These are phyloP conservation scores for Panellus pusillus DNA, from an alignment of 768 basidiomycete genomes.

Conservation along the genomic window DNA sequence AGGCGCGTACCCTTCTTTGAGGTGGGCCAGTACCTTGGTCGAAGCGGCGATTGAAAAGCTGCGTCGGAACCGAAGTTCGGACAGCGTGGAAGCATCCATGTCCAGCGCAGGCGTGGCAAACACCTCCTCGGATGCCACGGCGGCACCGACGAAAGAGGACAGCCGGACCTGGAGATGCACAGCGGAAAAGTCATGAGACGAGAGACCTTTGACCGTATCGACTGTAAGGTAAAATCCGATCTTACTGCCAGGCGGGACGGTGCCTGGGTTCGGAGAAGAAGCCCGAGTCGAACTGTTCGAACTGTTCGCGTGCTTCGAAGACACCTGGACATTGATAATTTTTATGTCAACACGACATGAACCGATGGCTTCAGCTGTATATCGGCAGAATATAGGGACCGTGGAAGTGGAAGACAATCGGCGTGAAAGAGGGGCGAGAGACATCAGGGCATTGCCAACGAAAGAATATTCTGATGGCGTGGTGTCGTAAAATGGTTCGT, in stretches of 20 bases:
- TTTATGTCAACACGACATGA: conserved; percentile 88
- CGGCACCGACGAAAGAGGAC: conserved; percentile 80
- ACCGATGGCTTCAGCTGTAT: conserved; percentile 94
- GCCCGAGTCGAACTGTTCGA: conserved; percentile 71
- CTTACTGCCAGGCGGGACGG: conserved; percentile 74
- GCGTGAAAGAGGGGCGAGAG: conserved; percentile 78
- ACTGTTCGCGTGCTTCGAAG: conserved; percentile 57
- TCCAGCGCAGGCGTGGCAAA: conserved; percentile 77
- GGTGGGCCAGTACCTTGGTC: conserved; percentile 67
- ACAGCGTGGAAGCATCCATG: conserved; percentile 66
- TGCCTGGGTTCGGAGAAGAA: conserved; percentile 69
- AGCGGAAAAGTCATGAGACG: conserved; percentile 84
- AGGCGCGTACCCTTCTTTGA: conserved; percentile 77
- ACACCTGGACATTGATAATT: conserved; percentile 67
- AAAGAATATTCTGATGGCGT: conserved; percentile 90
- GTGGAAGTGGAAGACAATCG: conserved; percentile 71
- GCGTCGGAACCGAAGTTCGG: conserved; percentile 81
- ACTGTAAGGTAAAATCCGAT: conserved; percentile 83
- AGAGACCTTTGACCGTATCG: conserved; percentile 86
- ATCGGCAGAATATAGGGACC: conserved; percentile 89
- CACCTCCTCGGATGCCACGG: conserved; percentile 72
- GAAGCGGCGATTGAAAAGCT: conserved; percentile 79
- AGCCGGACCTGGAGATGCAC: conserved; percentile 87
- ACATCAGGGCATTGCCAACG: conserved; percentile 83
- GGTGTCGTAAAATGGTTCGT: conserved; percentile 90